phyloP scores from a whole-genome alignment of 2,329 filamentous ascomycete species.

The Fusarium decemcellulare region DNA sequence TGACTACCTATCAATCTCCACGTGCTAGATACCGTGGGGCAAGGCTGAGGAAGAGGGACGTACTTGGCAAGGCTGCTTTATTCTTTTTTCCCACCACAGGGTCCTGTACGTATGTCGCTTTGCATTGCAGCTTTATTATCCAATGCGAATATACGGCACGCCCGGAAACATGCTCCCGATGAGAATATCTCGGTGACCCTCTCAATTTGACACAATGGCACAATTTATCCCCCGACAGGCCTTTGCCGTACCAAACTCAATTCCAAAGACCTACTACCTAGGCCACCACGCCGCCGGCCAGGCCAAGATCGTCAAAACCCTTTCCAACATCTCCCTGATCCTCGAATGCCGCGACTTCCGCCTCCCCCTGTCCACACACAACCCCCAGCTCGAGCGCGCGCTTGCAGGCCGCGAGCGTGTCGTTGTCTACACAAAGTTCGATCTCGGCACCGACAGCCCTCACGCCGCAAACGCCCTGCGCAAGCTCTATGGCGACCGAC shows the following conservation, averaged over 20 bases:
- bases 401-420: slow-evolving; percentile 81
- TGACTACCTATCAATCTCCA: background rate
- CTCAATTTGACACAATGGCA: slow-evolving; percentile 41
- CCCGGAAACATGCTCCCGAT: slow-evolving; percentile 10
- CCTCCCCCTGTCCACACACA: slow-evolving; percentile 89
- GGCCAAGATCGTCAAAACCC: slow-evolving; percentile 84
- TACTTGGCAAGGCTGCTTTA: background rate
- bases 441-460: slow-evolving; percentile 70
- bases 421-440: slow-evolving; percentile 92
- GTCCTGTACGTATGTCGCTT: slow-evolving; percentile 2
- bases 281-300: slow-evolving; percentile 88
- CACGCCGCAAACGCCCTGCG: slow-evolving; percentile 47
- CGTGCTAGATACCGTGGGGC: background rate
- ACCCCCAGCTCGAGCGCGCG: slow-evolving; percentile 87
- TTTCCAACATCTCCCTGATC: slow-evolving; percentile 87
- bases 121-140: background rate
- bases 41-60: too few relatives aligned
- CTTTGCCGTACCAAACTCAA: slow-evolving; percentile 80
- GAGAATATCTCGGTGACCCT: background rate
- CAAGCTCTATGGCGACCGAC: slow-evolving; percentile 51
- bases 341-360: slow-evolving; percentile 96
- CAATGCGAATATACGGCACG: background rate
- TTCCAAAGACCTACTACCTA: slow-evolving; percentile 92
- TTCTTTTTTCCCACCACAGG: slow-evolving; percentile 18
- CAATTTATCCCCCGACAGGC: slow-evolving; percentile 79